These are phyloP conservation scores for Blastobotrys attinorum DNA, from an alignment of 805 yeast genomes.

Conservation along the genomic window DNA sequence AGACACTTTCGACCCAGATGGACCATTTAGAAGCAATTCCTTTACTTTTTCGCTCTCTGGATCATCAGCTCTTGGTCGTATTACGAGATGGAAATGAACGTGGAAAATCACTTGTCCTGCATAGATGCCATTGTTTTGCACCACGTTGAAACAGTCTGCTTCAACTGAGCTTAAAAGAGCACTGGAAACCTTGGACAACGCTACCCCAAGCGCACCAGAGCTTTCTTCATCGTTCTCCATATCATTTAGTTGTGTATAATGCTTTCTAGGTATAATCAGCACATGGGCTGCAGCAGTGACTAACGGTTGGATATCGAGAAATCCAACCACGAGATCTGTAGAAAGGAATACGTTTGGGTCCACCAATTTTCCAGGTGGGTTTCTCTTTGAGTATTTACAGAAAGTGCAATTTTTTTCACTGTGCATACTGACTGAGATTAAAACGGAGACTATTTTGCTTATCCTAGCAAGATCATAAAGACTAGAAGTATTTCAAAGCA, in stretches of 20 bases:
- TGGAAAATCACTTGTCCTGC: slow-evolving; percentile 94
- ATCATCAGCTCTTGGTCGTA: slow-evolving; percentile 36
- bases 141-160: slow-evolving; percentile 27
- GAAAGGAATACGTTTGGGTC: slow-evolving; percentile 21
- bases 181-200: slow-evolving; percentile 22
- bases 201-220: slow-evolving; percentile 21
- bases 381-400: background rate
- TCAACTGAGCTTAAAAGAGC: slow-evolving; percentile 17
- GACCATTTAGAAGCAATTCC: background rate
- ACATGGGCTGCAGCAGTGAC: slow-evolving; percentile 29
- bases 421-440: too few relatives aligned
- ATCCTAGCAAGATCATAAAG: too few relatives aligned
- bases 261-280: slow-evolving; percentile 29
- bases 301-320: slow-evolving; percentile 32
- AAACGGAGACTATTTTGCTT: too few relatives aligned
- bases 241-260: slow-evolving; percentile 23
- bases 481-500: too few relatives aligned
- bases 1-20: slow-evolving; percentile 2
- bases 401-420: background rate
- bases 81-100: slow-evolving; percentile 85
- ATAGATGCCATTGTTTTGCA: slow-evolving; percentile 60
- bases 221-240: slow-evolving; percentile 18
- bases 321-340: slow-evolving; percentile 26
- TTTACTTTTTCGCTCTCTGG: slow-evolving; percentile 1
- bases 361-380: background rate